A percentile compares a stretch with the other conserved stretches of the same genome.
Evolutionary conservation across 2,329 filamentous ascomycete species (phyloP).

Genomic region (Pseudocercospora eumusae): DNA sequence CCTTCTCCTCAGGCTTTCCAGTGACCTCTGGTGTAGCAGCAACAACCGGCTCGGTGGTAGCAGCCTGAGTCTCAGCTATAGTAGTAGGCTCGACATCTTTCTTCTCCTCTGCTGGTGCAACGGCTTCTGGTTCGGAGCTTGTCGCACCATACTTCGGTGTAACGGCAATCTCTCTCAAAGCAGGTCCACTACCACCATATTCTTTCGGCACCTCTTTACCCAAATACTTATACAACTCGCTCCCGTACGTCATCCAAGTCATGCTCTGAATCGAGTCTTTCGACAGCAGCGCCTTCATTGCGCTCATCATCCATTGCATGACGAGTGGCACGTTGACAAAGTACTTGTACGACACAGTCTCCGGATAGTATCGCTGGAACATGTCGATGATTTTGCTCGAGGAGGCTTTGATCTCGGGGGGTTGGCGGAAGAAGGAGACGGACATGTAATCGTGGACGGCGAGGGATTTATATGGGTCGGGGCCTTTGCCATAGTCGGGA

Average conservation of each 20-base stretch:
- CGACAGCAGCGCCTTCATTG: slow-evolving; percentile 50
- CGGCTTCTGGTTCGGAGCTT: slow-evolving; percentile 6
- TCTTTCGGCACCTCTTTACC: slow-evolving; percentile 67
- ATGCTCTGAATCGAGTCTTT: slow-evolving; percentile 55
- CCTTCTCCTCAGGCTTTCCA: slow-evolving; percentile 24
- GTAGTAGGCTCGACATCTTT: background rate
- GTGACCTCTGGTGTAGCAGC: slow-evolving; percentile 9
- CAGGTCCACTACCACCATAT: slow-evolving; percentile 73
- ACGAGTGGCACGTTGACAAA: slow-evolving; percentile 90
- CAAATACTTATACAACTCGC: slow-evolving; percentile 66
- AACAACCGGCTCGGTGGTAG: background rate
- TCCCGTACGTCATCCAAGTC: slow-evolving; percentile 59
- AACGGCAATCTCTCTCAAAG: slow-evolving; percentile 49
- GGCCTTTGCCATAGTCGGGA: slow-evolving; percentile 63
- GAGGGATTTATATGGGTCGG: slow-evolving; percentile 84
- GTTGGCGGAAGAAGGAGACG: slow-evolving; percentile 82
- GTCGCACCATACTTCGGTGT: slow-evolving; percentile 42
- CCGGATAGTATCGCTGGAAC: slow-evolving; percentile 82
- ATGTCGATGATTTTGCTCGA: slow-evolving; percentile 78
- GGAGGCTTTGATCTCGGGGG: slow-evolving; percentile 72
- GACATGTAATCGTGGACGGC: slow-evolving; percentile 93
- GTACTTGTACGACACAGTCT: slow-evolving; percentile 87
- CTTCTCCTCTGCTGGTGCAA: background rate
- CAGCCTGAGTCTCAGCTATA: background rate
- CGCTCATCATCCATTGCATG: slow-evolving; percentile 73